phyloP scores from a whole-genome alignment of 345 rosid genomes.

The Rubroshorea leprosula region DNA sequence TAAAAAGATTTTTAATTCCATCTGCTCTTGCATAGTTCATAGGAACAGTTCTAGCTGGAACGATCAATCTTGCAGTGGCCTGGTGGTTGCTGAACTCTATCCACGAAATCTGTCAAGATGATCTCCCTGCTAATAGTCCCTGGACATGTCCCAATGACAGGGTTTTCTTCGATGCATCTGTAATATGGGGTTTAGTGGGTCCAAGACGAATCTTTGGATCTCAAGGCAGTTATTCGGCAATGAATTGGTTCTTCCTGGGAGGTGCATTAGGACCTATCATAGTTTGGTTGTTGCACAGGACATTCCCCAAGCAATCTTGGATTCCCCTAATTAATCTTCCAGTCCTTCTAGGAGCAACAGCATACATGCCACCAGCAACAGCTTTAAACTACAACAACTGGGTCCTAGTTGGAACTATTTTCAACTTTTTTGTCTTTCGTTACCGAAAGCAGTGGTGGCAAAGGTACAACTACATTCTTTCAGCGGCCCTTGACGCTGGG shows the following conservation, averaged over 20 bases:
- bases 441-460: slow-evolving; percentile 84
- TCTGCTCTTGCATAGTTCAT: slow-evolving; percentile 38
- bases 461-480: slow-evolving; percentile 77
- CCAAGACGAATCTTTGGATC: slow-evolving; percentile 73
- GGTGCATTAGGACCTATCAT: slow-evolving; percentile 74
- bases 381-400: slow-evolving; percentile 71
- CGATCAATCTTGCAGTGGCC: slow-evolving; percentile 69
- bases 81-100: slow-evolving; percentile 80
- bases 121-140: slow-evolving; percentile 64
- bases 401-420: slow-evolving; percentile 70
- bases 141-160: slow-evolving; percentile 88
- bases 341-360: slow-evolving; percentile 79
- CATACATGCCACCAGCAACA: slow-evolving; percentile 74
- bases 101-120: slow-evolving; percentile 69
- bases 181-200: slow-evolving; percentile 87
- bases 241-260: slow-evolving; percentile 88
- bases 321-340: slow-evolving; percentile 84
- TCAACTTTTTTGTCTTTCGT: slow-evolving; percentile 73
- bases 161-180: slow-evolving; percentile 89
- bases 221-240: slow-evolving; percentile 59
- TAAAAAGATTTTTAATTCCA: slow-evolving; percentile 1
- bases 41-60: slow-evolving; percentile 84
- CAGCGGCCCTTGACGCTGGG: slow-evolving; percentile 83
- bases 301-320: slow-evolving; percentile 76
- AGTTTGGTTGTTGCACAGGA: slow-evolving; percentile 64